Percentiles rank a stretch among this genome's conserved stretches.
Evolutionary conservation across 2,329 filamentous ascomycete species (phyloP).

Genomic region (Paecilomyces sp.): DNA sequence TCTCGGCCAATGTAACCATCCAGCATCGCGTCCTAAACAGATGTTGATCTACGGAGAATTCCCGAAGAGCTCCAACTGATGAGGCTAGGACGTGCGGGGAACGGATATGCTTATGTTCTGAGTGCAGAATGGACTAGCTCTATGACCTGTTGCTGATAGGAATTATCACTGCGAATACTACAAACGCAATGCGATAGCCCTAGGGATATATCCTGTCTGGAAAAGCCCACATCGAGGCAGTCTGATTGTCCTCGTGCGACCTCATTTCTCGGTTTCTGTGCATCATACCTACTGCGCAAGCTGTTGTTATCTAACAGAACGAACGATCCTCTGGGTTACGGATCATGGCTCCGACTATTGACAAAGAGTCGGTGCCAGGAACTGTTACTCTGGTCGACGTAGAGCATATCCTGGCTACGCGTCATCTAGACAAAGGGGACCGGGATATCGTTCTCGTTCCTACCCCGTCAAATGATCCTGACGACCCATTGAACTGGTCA

Average conservation of each 20-base stretch:
- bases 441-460: constrained; percentile 37
- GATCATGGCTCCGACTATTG: constrained; percentile 18
- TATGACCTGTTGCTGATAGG: neutral
- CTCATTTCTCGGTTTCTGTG: neutral
- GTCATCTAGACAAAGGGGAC: constrained; percentile 21
- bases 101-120: neutral
- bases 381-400: constrained; percentile 40
- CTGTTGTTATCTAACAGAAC: neutral
- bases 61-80: neutral
- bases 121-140: neutral
- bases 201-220: neutral
- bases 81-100: neutral
- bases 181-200: neutral
- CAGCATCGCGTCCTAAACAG: neutral
- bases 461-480: constrained; percentile 37
- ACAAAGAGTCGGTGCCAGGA: constrained; percentile 30
- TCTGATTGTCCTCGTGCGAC: neutral
- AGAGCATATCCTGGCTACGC: constrained; percentile 24
- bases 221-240: neutral
- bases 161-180: neutral
- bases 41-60: neutral
- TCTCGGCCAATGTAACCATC: neutral
- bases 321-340: neutral
- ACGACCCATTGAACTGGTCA: constrained; percentile 44
- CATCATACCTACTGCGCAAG: neutral